Conservation (phyloP, 805 yeast genomes). For the Candida anglica region DNA sequence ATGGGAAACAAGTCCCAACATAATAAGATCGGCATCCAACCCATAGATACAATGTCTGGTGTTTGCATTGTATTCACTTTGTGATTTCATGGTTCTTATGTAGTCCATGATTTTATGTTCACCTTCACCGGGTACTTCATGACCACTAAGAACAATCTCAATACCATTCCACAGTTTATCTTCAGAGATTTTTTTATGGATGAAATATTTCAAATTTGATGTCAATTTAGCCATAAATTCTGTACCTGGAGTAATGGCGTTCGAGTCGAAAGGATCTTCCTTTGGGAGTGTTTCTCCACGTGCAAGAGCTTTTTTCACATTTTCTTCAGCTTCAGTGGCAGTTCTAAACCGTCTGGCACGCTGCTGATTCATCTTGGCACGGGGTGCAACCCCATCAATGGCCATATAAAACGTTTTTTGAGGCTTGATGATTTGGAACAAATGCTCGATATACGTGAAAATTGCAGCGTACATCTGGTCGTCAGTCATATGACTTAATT, state of each 20-base stretch:
- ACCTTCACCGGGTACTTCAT: slow-evolving; percentile 98
- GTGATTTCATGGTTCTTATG: slow-evolving; percentile 76
- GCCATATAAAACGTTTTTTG: slow-evolving; percentile 90
- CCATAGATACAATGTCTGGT: slow-evolving; percentile 93
- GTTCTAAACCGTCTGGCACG: slow-evolving; percentile 93
- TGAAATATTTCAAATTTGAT: slow-evolving; percentile 75
- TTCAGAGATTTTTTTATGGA: slow-evolving; percentile 80
- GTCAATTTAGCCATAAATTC: slow-evolving; percentile 92
- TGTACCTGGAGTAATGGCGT: slow-evolving; percentile 94
- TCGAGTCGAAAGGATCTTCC: slow-evolving; percentile 85
- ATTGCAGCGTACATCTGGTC: slow-evolving; percentile 92
- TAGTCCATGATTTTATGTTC: slow-evolving; percentile 96
- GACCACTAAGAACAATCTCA: slow-evolving; percentile 80
- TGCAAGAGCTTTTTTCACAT: slow-evolving; percentile 65
- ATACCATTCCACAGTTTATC: slow-evolving; percentile 84
- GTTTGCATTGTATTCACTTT: slow-evolving; percentile 69
- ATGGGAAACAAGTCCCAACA: slow-evolving; percentile 87
- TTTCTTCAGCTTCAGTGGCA: slow-evolving; percentile 87
- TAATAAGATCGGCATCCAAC: slow-evolving; percentile 91
- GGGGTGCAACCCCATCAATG: slow-evolving; percentile 97
- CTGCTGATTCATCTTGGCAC: slow-evolving; percentile 98
- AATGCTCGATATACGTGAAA: slow-evolving; percentile 90
- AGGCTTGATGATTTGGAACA: slow-evolving; percentile 85
- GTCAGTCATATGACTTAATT: slow-evolving; percentile 67
- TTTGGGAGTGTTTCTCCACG: slow-evolving; percentile 74